Conservation (phyloP, 805 yeast species). For the Yarrowia sp. region DNA sequence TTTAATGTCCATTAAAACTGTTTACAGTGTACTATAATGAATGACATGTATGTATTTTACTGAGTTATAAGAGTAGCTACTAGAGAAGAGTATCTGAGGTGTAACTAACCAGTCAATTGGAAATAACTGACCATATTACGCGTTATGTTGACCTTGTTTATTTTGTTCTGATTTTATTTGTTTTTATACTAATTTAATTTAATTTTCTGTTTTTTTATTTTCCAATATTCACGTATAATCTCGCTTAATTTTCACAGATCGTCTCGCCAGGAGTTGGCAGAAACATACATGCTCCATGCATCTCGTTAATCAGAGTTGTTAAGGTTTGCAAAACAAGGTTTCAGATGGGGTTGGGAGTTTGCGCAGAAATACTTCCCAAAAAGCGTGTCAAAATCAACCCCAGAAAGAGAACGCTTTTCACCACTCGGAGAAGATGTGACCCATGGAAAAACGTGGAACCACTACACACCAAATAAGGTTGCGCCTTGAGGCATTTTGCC, state of each 20-base stretch:
- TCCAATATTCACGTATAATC: not conserved
- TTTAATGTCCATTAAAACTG: conserved; percentile 14
- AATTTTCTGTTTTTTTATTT: not conserved
- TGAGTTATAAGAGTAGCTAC: not conserved
- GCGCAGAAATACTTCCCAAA: not conserved
- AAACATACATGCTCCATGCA: not conserved
- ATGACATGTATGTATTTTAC: conserved; percentile 6
- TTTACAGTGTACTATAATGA: conserved; percentile 15
- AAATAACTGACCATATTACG: too few relatives aligned
- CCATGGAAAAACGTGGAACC: not conserved
- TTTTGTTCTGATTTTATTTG: too few relatives aligned
- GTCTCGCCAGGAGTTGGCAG: not conserved
- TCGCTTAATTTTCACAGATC: not conserved
- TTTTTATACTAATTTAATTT: not conserved
- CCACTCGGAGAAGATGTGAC: not conserved
- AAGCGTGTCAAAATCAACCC: not conserved
- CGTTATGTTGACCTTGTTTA: too few relatives aligned
- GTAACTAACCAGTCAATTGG: too few relatives aligned
- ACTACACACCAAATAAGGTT: not conserved
- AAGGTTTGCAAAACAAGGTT: not conserved
- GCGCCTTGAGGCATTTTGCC: not conserved
- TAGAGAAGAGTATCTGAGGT: not conserved
- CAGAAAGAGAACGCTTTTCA: not conserved
- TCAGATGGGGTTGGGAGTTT: not conserved
- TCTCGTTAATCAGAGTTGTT: conserved; percentile 3